Evolutionary conservation across 2,329 filamentous ascomycete species (phyloP), one percentile per base, ranked within the genome.

Genomic region (Talaromyces sp.): DNA sequence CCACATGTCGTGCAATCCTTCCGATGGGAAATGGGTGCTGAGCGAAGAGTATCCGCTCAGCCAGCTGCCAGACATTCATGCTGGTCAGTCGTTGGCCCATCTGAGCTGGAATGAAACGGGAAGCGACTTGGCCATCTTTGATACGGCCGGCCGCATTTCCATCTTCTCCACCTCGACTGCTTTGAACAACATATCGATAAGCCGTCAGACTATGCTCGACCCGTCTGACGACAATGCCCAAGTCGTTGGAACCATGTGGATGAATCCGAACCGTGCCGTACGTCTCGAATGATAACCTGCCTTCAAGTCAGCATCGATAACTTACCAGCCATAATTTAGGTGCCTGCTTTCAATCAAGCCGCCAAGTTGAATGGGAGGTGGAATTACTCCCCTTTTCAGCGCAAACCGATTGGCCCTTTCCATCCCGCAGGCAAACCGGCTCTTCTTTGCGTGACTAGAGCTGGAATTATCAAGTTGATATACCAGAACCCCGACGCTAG

Each of bases 181-280:
- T 7, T 76, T 97, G 53, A 96, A 96, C 70, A 85, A 87, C 58
- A 85, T 93, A 61, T 84, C 82, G 34, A 73, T 85, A 9, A 81
- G 82, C 56, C 84, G 87, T 50, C 83, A 82, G 60, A 88, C 87
- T 76, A 83, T 87, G 28, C 75, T 81, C n/a, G 92, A 94, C 70
- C 77, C 84, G 1, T 80, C 88, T 59, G 89, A 92, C 68, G 91
- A 96, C 72, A 81, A 91, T 42, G 87, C 89, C 66, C 85, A 88
- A 56, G 81, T 96, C 5, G 91, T 96, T 6, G 95, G 94, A 3
- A 85, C 92, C 72, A 89, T 91, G 76, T 99, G 95, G 95, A 80
- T 98, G 60, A 80, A 79, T 60, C 80, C 82, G n/a, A 80, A 87
- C 28, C 78, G 83, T 31, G 81, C 83, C 28, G 77, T 77, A 65